Evolutionary conservation across 495 filamentous ascomycete genomes (phyloP).

Genomic region (Pyrenula aspistea): DNA sequence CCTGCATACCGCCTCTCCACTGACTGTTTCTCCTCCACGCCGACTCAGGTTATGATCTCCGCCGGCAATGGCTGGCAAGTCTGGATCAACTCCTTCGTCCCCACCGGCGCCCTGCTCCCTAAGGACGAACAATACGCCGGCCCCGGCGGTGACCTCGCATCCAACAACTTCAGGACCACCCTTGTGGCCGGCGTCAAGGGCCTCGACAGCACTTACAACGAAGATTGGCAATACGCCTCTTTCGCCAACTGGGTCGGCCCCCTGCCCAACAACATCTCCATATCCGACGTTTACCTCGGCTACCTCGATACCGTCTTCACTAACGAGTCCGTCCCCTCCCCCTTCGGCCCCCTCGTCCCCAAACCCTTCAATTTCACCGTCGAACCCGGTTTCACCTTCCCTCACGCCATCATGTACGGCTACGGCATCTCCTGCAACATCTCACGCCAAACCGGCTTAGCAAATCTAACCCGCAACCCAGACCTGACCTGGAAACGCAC

Average conservation of each 20-base stretch:
- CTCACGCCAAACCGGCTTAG: neutral
- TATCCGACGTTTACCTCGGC: neutral
- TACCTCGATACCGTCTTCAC: neutral
- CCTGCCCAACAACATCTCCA: neutral
- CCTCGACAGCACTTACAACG: neutral
- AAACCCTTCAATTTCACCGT: neutral
- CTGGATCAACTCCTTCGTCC: neutral
- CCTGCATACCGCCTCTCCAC: neutral
- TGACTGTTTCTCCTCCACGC: neutral
- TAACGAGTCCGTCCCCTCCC: neutral
- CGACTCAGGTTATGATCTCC: neutral
- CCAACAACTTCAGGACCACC: too few relatives aligned
- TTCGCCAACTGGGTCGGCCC: too few relatives aligned
- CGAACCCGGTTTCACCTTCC: neutral
- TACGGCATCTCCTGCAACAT: neutral
- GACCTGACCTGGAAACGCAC: neutral
- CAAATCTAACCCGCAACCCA: neutral
- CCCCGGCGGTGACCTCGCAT: too few relatives aligned
- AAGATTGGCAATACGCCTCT: neutral
- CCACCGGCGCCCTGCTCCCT: neutral
- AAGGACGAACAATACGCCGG: neutral
- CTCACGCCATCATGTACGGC: neutral
- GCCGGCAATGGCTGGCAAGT: neutral
- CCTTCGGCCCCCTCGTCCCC: neutral
- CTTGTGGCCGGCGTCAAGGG: neutral